A percentile compares a stretch with the other conserved stretches of the same genome.
These are phyloP conservation scores for Dryas octopetala DNA, from an alignment of 306 rosid genomes.

Conservation along the genomic window DNA sequence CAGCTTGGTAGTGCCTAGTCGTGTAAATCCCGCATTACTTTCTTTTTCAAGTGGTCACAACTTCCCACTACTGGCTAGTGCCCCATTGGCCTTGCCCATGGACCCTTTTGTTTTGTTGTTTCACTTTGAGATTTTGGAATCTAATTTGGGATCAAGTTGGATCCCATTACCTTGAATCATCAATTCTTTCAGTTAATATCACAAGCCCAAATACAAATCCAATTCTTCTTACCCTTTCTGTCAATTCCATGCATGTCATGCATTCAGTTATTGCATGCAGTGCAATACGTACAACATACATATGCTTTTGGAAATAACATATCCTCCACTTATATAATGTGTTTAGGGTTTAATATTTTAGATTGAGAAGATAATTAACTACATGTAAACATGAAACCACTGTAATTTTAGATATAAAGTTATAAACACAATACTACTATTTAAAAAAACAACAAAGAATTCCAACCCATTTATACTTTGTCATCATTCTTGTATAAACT, in stretches of 20 bases:
- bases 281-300: neutral
- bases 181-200: slow-evolving; percentile 24
- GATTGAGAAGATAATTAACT: too few relatives aligned
- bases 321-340: too few relatives aligned
- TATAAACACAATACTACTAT: too few relatives aligned
- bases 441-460: neutral
- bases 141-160: slow-evolving; percentile 32
- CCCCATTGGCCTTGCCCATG: slow-evolving; percentile 4
- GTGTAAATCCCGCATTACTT: slow-evolving; percentile 6
- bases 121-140: slow-evolving; percentile 20
- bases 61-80: slow-evolving; percentile 28
- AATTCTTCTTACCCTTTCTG: neutral
- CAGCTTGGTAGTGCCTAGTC: neutral
- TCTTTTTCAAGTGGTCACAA: slow-evolving; percentile 34
- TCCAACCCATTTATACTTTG: too few relatives aligned
- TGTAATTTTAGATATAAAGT: too few relatives aligned
- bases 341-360: neutral
- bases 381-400: too few relatives aligned
- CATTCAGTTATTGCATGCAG: neutral
- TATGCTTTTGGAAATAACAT: neutral
- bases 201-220: neutral
- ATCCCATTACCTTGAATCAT: slow-evolving; percentile 33
- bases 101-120: slow-evolving; percentile 12
- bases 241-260: neutral
- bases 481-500: too few relatives aligned